Evolutionary conservation across 2,329 filamentous ascomycete genomes (phyloP).

Genomic region (Byssothecium circinans): DNA sequence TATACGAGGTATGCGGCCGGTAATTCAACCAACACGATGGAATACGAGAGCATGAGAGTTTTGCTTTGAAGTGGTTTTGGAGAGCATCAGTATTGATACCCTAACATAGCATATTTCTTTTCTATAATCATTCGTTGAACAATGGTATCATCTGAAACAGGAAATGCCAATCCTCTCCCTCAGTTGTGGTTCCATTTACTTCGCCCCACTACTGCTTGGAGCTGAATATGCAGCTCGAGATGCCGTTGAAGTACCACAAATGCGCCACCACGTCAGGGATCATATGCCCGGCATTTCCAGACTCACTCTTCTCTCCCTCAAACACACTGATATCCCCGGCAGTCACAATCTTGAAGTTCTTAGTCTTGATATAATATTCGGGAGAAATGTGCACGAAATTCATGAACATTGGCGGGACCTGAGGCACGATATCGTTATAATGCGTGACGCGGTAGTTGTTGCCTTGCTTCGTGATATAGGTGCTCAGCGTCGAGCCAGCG

Average conservation of each 20-base stretch:
- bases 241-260: constrained; percentile 41
- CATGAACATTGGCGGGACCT: constrained; percentile 62
- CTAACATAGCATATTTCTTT: background rate
- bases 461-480: constrained; percentile 59
- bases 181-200: background rate
- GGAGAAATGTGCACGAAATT: constrained; percentile 68
- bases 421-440: constrained; percentile 66
- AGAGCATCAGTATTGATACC: background rate
- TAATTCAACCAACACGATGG: background rate
- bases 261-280: constrained; percentile 35
- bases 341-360: constrained; percentile 22
- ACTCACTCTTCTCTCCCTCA: constrained; percentile 24
- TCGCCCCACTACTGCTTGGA: background rate
- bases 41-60: background rate
- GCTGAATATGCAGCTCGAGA: constrained; percentile 9
- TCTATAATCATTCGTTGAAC: background rate
- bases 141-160: background rate
- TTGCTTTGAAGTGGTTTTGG: background rate
- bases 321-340: constrained; percentile 26
- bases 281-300: constrained; percentile 36
- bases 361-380: constrained; percentile 60
- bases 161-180: background rate
- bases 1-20: constrained; percentile 17
- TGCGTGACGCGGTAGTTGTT: constrained; percentile 69
- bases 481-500: constrained; percentile 61